Conservation (phyloP, 176 grass and related monocot species). For the Stipa capillata region DNA sequence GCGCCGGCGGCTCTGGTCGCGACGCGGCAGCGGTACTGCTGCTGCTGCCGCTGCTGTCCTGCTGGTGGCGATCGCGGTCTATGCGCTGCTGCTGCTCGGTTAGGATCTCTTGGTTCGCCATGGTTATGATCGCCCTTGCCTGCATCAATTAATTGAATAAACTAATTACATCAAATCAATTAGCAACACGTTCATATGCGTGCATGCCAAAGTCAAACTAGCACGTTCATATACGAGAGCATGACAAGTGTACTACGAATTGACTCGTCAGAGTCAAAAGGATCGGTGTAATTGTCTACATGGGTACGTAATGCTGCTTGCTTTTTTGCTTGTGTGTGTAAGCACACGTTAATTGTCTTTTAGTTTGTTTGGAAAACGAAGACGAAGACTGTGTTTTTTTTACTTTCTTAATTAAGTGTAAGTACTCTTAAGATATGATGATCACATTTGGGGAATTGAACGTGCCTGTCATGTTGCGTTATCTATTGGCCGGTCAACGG, state of each 20-base stretch:
- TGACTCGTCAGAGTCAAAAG: no score
- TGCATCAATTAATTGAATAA: background rate
- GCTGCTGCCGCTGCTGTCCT: background rate
- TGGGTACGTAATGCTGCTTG: no score
- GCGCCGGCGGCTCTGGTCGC: background rate
- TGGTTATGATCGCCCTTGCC: constrained; percentile 68
- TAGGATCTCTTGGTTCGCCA: constrained; percentile 42
- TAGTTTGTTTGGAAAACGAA: no score
- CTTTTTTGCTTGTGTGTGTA: background rate
- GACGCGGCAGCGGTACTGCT: background rate
- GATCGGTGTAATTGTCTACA: no score
- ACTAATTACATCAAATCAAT: background rate
- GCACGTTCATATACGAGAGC: no score
- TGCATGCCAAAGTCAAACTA: background rate
- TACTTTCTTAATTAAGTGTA: no score
- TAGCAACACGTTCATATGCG: background rate
- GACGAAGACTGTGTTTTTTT: no score
- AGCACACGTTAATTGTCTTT: background rate
- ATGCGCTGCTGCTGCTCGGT: background rate
- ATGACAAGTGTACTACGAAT: no score
- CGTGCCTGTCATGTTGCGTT: background rate
- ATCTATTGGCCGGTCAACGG: background rate
- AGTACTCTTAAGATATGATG: no score
- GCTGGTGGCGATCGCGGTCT: background rate
- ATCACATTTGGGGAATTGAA: background rate